Evolutionary conservation across 768 basidiomycete genomes (phyloP).

Genomic region (Tricholoma hemisulphureum): DNA sequence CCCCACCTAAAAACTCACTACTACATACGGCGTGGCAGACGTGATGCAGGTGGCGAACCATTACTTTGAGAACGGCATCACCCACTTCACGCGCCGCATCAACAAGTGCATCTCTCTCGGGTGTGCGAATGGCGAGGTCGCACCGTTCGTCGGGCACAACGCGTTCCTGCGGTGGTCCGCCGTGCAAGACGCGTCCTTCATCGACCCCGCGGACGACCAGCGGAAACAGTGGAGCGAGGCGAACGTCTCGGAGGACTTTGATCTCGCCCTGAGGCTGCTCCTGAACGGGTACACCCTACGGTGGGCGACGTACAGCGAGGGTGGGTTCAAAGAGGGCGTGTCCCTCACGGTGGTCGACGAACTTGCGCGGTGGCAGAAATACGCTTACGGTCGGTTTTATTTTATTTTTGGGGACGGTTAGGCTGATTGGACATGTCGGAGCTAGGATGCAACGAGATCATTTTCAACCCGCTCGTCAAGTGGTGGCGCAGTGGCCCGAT

Average conservation of each 20-base stretch:
- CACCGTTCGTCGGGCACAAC: conserved; percentile 84
- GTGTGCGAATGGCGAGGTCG: conserved; percentile 78
- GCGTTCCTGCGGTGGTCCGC: conserved; percentile 88
- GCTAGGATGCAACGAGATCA: conserved; percentile 70
- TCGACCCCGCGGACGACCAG: conserved; percentile 60
- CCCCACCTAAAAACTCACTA: not conserved
- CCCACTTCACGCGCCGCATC: conserved; percentile 87
- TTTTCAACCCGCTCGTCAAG: conserved; percentile 78
- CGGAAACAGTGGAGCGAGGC: conserved; percentile 73
- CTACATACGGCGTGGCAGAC: conserved; percentile 32
- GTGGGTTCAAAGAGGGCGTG: conserved; percentile 89
- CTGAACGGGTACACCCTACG: conserved; percentile 70
- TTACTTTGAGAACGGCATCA: conserved; percentile 89
- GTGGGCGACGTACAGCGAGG: conserved; percentile 82
- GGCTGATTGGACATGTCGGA: conserved; percentile 9
- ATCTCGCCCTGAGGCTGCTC: conserved; percentile 69
- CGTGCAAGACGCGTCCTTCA: conserved; percentile 78
- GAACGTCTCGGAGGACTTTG: conserved; percentile 82
- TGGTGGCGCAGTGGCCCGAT: conserved; percentile 83
- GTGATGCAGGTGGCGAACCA: conserved; percentile 89
- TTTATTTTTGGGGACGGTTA: not conserved
- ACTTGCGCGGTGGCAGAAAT: conserved; percentile 87
- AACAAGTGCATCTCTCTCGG: conserved; percentile 79
- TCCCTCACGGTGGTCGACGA: conserved; percentile 86
- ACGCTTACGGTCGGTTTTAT: conserved; percentile 44